Conservation (phyloP, 306 rosid genomes). For the Trifolium fragiferum region DNA sequence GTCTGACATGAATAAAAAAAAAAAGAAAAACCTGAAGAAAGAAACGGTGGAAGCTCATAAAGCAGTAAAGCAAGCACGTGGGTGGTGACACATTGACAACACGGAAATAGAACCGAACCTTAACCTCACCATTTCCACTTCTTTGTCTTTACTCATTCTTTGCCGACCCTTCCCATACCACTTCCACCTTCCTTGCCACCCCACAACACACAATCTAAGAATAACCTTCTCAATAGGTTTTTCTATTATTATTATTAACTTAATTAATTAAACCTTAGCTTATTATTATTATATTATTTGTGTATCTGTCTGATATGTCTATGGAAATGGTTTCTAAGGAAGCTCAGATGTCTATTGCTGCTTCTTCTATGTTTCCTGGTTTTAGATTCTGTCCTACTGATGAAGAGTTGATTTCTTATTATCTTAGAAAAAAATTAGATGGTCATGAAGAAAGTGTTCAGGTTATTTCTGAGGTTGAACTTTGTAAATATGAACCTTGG, state of each 20-base stretch:
- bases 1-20: background rate
- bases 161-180: conserved; percentile 38
- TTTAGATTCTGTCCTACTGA: conserved; percentile 94
- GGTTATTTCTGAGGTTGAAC: conserved; percentile 80
- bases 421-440: conserved; percentile 73
- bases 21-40: background rate
- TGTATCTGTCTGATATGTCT: too few species aligned
- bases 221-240: background rate
- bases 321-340: conserved; percentile 56
- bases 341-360: conserved; percentile 68
- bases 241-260: background rate
- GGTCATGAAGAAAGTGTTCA: conserved; percentile 68
- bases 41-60: conserved; percentile 23
- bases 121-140: conserved; percentile 20
- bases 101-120: conserved; percentile 39
- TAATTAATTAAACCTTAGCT: too few species aligned
- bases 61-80: conserved; percentile 12
- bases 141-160: conserved; percentile 31
- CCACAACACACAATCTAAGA: background rate
- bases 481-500: conserved; percentile 92
- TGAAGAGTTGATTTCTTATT: conserved; percentile 80
- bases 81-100: conserved; percentile 10
- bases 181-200: conserved; percentile 13
- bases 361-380: conserved; percentile 88
- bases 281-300: background rate